Evolutionary conservation across 768 basidiomycete species (phyloP).

Genomic region (Phylloporus arenicola): DNA sequence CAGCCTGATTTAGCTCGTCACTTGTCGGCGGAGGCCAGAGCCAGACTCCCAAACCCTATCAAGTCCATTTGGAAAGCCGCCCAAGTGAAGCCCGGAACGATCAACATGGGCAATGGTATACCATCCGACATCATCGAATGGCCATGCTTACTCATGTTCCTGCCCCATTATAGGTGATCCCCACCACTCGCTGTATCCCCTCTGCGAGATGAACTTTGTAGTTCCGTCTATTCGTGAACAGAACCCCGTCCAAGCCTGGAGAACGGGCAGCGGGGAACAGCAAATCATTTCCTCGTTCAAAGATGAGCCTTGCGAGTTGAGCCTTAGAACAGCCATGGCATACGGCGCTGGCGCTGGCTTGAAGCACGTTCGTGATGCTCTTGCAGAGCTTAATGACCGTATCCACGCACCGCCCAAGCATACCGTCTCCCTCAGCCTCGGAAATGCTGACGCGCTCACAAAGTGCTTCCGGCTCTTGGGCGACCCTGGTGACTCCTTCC

Average conservation of each 20-base stretch:
- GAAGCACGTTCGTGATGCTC: conserved; percentile 28
- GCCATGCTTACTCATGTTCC: not conserved
- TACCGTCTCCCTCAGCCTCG: conserved; percentile 33
- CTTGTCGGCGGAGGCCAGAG: conserved; percentile 31
- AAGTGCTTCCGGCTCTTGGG: conserved; percentile 40
- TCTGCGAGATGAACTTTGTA: conserved; percentile 31
- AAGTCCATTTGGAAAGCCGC: conserved; percentile 35
- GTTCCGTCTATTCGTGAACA: conserved; percentile 27
- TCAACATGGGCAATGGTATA: conserved; percentile 36
- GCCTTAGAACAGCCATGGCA: conserved; percentile 33
- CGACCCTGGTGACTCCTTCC: conserved; percentile 39
- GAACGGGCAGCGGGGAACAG: conserved; percentile 22
- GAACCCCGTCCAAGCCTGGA: conserved; percentile 31
- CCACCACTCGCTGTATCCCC: conserved; percentile 30
- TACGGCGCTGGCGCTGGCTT: conserved; percentile 36
- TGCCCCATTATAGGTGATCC: conserved; percentile 26
- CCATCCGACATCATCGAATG: not conserved
- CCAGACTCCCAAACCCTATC: conserved; percentile 33
- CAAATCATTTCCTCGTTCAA: conserved; percentile 27
- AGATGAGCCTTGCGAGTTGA: conserved; percentile 26
- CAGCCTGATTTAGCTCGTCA: conserved; percentile 30
- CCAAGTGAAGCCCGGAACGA: conserved; percentile 31
- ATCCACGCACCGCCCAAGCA: conserved; percentile 32
- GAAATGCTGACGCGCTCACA: conserved; percentile 39
- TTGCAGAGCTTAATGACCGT: conserved; percentile 32